Evolutionary conservation across 805 yeast species (phyloP), one percentile per base, ranked within the genome.

Genomic region (Lipomyces starkeyi): DNA sequence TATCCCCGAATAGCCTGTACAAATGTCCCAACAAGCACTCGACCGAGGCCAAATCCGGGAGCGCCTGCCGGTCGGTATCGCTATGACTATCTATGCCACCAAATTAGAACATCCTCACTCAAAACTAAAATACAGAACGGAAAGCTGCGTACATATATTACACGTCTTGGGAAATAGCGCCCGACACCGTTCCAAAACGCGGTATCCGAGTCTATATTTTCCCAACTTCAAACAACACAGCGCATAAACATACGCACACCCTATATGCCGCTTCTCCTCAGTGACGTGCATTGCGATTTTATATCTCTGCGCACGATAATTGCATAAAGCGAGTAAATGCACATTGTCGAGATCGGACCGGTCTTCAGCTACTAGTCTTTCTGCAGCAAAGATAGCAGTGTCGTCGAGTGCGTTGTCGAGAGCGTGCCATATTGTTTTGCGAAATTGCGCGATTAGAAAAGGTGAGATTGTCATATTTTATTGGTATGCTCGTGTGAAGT

Each of bases 371-470:
- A 90, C 78, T 27, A 92, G 81, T 71, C 97, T 82, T 77, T 95
- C 98, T 20, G 93, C 87, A 3, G 94, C 88, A 79, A 95, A 91
- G 75, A 89, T 93, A 1, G 98, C 98, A 34, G 93, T 90, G 14
- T 82, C 79, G 58, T 85, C 80, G 68, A 90, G 83, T 75, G 88
- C 92, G 67, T 86, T 85, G 73, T 91, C 97, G 53, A 92, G 78
- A 13, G 89, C 85, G 74, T 91, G 90, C 76, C 91, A 80, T n/a
- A 90, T 83, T 1, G 84, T 57, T 40, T 59, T 47, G 47, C 71
- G 69, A 79, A 11, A 89, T 83, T 64, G 90, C 81, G 59, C 43
- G 34, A 7, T 13, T 25, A 53, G 56, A 35, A 53, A 53, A 29
- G 56, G 34, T 25, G 56, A 25, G 20, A 29, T 53, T 7, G 56